Conservation (phyloP, 1,284 basidiomycete species). For the Apiotrichum sp. region DNA sequence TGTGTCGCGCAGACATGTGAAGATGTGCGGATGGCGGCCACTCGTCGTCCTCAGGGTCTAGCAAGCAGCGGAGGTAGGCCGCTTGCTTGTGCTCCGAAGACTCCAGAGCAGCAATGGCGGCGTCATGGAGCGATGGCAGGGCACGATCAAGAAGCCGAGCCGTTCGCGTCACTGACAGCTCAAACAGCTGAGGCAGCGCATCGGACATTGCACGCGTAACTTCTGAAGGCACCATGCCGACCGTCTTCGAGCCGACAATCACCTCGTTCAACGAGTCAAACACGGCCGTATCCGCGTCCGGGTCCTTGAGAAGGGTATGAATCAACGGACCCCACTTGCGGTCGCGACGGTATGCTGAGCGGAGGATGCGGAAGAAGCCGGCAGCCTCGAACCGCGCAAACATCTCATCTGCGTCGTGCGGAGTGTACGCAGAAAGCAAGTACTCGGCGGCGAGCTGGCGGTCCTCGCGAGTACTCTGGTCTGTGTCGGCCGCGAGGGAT, state of each 20-base stretch:
- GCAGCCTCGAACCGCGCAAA: constrained; percentile 69
- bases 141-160: constrained; percentile 69
- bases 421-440: constrained; percentile 85
- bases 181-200: constrained; percentile 61
- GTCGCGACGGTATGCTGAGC: constrained; percentile 70
- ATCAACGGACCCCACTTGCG: constrained; percentile 69
- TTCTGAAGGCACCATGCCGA: constrained; percentile 38
- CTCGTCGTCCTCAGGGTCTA: constrained; percentile 56
- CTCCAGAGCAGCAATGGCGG: constrained; percentile 33
- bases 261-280: constrained; percentile 63
- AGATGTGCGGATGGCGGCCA: constrained; percentile 47
- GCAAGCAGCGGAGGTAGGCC: constrained; percentile 69
- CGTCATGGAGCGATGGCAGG: constrained; percentile 59
- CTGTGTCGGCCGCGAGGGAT: constrained; percentile 66
- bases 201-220: constrained; percentile 54
- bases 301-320: constrained; percentile 68
- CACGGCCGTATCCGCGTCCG: constrained; percentile 56
- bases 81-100: constrained; percentile 57
- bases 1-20: constrained; percentile 52
- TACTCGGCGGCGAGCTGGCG: constrained; percentile 92
- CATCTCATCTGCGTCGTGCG: constrained; percentile 66
- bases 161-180: constrained; percentile 59
- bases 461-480: constrained; percentile 75
- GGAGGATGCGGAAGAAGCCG: constrained; percentile 83
- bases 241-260: constrained; percentile 29